phyloP scores from a whole-genome alignment of 75 land plant species.

The Azolla pinnata region DNA sequence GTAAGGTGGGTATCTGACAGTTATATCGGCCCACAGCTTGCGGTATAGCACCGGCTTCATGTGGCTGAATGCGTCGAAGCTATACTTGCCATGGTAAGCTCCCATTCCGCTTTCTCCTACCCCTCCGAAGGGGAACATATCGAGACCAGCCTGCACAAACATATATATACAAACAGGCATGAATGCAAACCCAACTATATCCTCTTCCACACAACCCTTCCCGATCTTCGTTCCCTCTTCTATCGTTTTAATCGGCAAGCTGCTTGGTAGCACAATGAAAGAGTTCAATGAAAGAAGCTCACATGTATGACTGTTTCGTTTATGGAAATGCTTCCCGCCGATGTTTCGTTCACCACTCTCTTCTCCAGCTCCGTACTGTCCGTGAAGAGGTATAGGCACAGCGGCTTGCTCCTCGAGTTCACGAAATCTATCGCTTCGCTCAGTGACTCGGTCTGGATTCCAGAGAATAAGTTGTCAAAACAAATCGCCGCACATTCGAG shows the following conservation, averaged over 20 bases:
- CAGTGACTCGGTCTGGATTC: constrained; percentile 5
- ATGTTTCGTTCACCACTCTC: constrained; percentile 30
- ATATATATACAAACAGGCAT: too few relatives aligned
- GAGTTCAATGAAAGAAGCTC: too few relatives aligned
- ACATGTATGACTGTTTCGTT: constrained; percentile 72
- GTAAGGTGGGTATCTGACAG: constrained; percentile 77
- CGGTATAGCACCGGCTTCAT: constrained; percentile 49
- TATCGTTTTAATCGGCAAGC: constrained; percentile 38
- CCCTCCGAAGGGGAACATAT: constrained; percentile 76
- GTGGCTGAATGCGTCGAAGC: constrained; percentile 80
- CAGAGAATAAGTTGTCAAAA: too few relatives aligned
- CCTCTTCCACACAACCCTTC: too few relatives aligned
- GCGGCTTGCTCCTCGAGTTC: constrained; percentile 53
- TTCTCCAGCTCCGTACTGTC: constrained; percentile 38
- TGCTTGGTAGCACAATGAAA: too few relatives aligned
- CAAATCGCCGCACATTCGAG: too few relatives aligned
- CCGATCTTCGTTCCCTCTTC: constrained; percentile 51
- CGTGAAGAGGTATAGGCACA: constrained; percentile 61
- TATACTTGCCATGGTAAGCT: constrained; percentile 71
- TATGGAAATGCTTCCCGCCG: constrained; percentile 56
- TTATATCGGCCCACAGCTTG: constrained; percentile 35
- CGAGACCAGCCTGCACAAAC: constrained; percentile 36
- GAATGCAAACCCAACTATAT: too few relatives aligned
- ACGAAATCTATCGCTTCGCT: constrained; percentile 32
- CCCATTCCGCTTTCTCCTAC: constrained; percentile 87